Base-by-base conservation (phyloP, 306 rosid genomes). In the Myrica gale region DNA sequence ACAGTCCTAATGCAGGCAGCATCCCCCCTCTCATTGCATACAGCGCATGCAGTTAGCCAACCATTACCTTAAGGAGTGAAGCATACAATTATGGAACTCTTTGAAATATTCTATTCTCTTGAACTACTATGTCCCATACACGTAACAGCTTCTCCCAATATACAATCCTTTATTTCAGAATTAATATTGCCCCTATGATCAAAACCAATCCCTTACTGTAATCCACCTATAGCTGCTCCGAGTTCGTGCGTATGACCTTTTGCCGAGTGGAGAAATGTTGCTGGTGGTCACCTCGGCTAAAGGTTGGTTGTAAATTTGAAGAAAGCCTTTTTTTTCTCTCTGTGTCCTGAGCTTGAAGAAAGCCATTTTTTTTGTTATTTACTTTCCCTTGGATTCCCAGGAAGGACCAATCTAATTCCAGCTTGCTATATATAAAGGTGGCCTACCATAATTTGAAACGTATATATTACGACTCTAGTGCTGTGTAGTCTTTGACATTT, bases 311-410 rank as follows among this genome's bases (percentile, higher is more conserved):
- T 63, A 11, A 37, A 55, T 6, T 60, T 63, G 58, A 53, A 55
- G 20, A 73, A 53, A 61, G 32, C 32, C 39, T 26, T 26, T 26
- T 26, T 26, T 26, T 26, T 1, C 26, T 23, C 26, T 23, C 26
- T n/a, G n/a, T 23, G 26, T 26, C 32, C 32, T 26, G 32, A 26
- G 32, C 32, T 26, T 26, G 32, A 26, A 26, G 32, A 26, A 26
- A 26, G 26, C 26, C 26, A 23, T 23, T 23, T 23, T 26, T 26
- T 26, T 26, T 26, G 1, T 32, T 32, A 55, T 60, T n/a, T 67
- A 44, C 39, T 13, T 23, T 39, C 60, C 85, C 69, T 86, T 55
- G 81, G 88, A 76, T 83, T 87, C 83, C 13, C 16, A 10, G 9
- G 6, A 16, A 69, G 61, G 71, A 78, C 71, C 61, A 69, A 41